These are phyloP conservation scores for Cladosporium colombiae DNA, from an alignment of 2,329 filamentous ascomycete species.

Conservation along the genomic window DNA sequence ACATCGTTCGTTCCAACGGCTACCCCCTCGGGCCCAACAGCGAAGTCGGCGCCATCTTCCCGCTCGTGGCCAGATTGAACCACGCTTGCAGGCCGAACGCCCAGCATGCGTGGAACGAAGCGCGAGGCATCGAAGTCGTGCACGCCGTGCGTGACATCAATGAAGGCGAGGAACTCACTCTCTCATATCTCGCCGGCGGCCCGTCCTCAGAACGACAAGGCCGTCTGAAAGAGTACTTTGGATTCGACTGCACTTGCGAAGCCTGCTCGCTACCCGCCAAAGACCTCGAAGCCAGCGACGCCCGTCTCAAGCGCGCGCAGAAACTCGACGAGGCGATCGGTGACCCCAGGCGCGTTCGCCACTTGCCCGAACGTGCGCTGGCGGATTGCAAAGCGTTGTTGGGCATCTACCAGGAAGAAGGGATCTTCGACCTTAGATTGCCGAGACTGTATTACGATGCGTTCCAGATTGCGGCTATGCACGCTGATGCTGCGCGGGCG, in stretches of 20 bases:
- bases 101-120: constrained; percentile 40
- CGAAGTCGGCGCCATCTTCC: constrained; percentile 37
- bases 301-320: constrained; percentile 24
- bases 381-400: constrained; percentile 24
- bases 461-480: constrained; percentile 32
- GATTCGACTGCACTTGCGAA: constrained; percentile 40
- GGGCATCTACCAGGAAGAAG: constrained; percentile 24
- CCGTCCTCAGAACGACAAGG: constrained; percentile 23
- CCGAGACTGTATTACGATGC: constrained; percentile 31
- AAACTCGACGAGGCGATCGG: constrained; percentile 30
- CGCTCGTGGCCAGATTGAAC: constrained; percentile 41
- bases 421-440: constrained; percentile 26
- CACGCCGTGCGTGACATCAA: constrained; percentile 40
- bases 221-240: constrained; percentile 32
- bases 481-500: constrained; percentile 27
- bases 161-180: constrained; percentile 41
- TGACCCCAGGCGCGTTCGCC: constrained; percentile 26
- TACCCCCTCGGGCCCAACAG: constrained; percentile 34
- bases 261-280: constrained; percentile 40
- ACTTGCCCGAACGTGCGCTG: constrained; percentile 25
- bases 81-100: constrained; percentile 43
- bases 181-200: constrained; percentile 37
- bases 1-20: constrained; percentile 38
- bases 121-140: constrained; percentile 27
- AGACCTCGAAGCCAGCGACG: constrained; percentile 38